Percentiles rank a stretch among this genome's conserved stretches.
Evolutionary conservation across 2,329 filamentous ascomycete genomes (phyloP).

Genomic region (Cytospora piceae): DNA sequence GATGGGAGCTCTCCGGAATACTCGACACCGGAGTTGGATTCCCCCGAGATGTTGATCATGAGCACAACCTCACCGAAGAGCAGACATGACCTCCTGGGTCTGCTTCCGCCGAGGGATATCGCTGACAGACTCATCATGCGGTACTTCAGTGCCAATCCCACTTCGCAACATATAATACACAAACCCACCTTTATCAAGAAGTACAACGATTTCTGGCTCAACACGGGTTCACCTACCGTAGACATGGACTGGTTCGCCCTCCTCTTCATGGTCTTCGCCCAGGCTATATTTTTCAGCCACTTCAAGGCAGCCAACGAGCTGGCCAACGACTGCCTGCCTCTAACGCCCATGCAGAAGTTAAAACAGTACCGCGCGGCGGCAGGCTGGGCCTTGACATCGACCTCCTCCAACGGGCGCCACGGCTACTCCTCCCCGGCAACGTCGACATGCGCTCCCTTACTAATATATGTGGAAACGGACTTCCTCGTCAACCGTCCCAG

Average conservation of each 20-base stretch:
- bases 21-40: conserved; percentile 40
- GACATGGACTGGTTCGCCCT: conserved; percentile 55
- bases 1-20: conserved; percentile 42
- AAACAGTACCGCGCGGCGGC: conserved; percentile 53
- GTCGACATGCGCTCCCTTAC: conserved; percentile 53
- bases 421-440: conserved; percentile 52
- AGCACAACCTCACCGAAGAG: conserved; percentile 44
- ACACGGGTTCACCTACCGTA: conserved; percentile 40
- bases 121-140: conserved; percentile 55
- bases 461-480: conserved; percentile 57
- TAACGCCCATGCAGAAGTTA: conserved; percentile 50
- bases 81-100: conserved; percentile 51
- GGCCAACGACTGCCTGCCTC: conserved; percentile 45
- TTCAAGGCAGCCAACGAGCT: conserved; percentile 51
- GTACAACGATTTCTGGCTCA: conserved; percentile 55
- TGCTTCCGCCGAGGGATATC: conserved; percentile 50
- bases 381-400: conserved; percentile 54
- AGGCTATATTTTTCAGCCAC: conserved; percentile 50
- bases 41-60: conserved; percentile 49
- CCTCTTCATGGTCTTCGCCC: conserved; percentile 52
- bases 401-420: conserved; percentile 37
- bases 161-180: conserved; percentile 57
- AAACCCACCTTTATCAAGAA: conserved; percentile 55
- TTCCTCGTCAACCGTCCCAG: conserved; percentile 55
- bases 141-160: conserved; percentile 58